Evolutionary conservation across 2,329 filamentous ascomycete genomes (phyloP).

Genomic region (Rutstroemia sydowiana): DNA sequence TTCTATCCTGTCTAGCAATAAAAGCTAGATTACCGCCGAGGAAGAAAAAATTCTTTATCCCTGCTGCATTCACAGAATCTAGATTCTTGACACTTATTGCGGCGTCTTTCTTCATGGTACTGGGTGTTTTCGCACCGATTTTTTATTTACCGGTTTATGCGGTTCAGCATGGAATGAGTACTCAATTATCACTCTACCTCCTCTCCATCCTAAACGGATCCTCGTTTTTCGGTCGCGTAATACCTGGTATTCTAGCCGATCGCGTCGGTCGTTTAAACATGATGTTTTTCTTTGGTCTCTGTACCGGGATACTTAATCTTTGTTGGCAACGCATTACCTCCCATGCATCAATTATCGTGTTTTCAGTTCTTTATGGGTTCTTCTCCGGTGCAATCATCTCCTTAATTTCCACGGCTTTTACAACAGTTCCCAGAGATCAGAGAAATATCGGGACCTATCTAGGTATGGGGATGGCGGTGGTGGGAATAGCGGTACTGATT

Average conservation of each 20-base stretch:
- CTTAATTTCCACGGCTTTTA: constrained; percentile 16
- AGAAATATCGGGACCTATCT: constrained; percentile 63
- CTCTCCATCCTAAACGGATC: constrained; percentile 39
- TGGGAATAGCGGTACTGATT: constrained; percentile 56
- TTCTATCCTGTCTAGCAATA: background rate
- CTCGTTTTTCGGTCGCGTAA: constrained; percentile 9
- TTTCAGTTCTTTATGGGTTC: constrained; percentile 11
- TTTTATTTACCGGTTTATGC: constrained; percentile 39
- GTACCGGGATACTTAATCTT: constrained; percentile 6
- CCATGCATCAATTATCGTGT: constrained; percentile 4
- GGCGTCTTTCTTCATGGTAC: constrained; percentile 31
- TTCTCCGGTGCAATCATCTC: constrained; percentile 29
- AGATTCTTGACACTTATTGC: background rate
- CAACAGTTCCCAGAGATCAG: constrained; percentile 48
- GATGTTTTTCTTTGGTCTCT: background rate
- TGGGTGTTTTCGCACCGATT: constrained; percentile 45
- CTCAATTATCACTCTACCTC: constrained; percentile 40
- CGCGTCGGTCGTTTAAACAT: constrained; percentile 29
- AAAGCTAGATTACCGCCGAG: constrained; percentile 2
- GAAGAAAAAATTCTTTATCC: constrained; percentile 7
- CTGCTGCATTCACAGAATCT: constrained; percentile 4
- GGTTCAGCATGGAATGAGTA: constrained; percentile 38
- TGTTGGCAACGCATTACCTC: constrained; percentile 9
- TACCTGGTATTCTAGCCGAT: constrained; percentile 6
- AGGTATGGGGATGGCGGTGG: constrained; percentile 55